phyloP scores from a whole-genome alignment of 2,329 filamentous ascomycete species.

The Botrytis paeoniae region DNA sequence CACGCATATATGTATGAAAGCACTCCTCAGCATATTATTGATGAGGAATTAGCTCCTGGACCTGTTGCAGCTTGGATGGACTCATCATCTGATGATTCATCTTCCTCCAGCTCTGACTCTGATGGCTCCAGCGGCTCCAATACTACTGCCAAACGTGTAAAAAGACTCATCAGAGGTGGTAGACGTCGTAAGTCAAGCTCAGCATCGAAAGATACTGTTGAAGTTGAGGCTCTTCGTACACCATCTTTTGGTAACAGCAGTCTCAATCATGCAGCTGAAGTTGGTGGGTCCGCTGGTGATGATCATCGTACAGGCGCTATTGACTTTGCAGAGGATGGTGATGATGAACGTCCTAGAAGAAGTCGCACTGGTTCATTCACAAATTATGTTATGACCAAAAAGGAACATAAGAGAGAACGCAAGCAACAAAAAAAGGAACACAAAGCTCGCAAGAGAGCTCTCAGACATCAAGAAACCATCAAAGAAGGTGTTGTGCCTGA shows the following conservation, averaged over 20 bases:
- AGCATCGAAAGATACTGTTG: slow-evolving; percentile 59
- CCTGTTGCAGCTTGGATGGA: slow-evolving; percentile 80
- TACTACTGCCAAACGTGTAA: slow-evolving; percentile 73
- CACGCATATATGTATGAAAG: slow-evolving; percentile 91
- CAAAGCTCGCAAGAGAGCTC: slow-evolving; percentile 29
- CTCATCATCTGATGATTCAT: slow-evolving; percentile 51
- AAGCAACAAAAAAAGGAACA: slow-evolving; percentile 40
- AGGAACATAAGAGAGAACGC: slow-evolving; percentile 40
- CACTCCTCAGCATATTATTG: slow-evolving; percentile 87
- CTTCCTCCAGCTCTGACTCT: slow-evolving; percentile 66
- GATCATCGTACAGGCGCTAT: slow-evolving; percentile 39
- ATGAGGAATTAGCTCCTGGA: slow-evolving; percentile 85
- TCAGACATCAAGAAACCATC: slow-evolving; percentile 27
- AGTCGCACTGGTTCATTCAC: slow-evolving; percentile 33
- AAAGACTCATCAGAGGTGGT: slow-evolving; percentile 65
- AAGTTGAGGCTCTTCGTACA: slow-evolving; percentile 41
- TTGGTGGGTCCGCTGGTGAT: slow-evolving; percentile 31
- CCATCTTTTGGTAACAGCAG: slow-evolving; percentile 41
- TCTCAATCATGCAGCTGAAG: slow-evolving; percentile 25
- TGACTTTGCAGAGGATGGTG: slow-evolving; percentile 53
- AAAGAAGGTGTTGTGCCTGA: slow-evolving; percentile 26
- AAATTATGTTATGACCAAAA: slow-evolving; percentile 33
- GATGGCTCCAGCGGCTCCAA: slow-evolving; percentile 65
- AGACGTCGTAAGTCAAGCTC: slow-evolving; percentile 70
- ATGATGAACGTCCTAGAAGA: slow-evolving; percentile 43